Evolutionary conservation across 176 grass and related monocot species (phyloP).

Genomic region (Melocanna baccifera): DNA sequence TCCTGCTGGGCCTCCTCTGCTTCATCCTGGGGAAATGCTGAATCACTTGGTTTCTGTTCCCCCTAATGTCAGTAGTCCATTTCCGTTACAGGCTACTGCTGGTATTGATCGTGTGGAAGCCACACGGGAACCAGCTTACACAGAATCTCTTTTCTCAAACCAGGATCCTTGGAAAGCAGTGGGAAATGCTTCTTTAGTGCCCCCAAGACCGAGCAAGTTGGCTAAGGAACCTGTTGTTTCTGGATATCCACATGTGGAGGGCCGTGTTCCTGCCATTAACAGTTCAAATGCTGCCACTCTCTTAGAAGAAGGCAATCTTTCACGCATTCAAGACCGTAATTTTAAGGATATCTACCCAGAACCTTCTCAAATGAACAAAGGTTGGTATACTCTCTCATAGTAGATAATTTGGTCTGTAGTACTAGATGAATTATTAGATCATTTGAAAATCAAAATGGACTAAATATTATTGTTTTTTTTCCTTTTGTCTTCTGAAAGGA

Average conservation of each 20-base stretch:
- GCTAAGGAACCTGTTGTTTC: conserved; percentile 37
- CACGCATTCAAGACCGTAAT: conserved; percentile 25
- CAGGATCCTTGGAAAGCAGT: conserved; percentile 72
- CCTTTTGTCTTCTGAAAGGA: conserved; percentile 28
- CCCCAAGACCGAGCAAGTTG: conserved; percentile 48
- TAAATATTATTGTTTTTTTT: background rate
- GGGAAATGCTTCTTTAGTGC: conserved; percentile 53
- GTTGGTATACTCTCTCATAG: conserved; percentile 42
- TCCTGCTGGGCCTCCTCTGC: conserved; percentile 28
- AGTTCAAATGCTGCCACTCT: conserved; percentile 52
- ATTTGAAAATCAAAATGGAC: conserved; percentile 14
- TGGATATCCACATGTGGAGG: conserved; percentile 47
- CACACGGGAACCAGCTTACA: conserved; percentile 47
- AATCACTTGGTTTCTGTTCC: conserved; percentile 40
- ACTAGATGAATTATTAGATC: background rate
- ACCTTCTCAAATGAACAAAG: conserved; percentile 59
- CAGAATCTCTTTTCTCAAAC: conserved; percentile 75
- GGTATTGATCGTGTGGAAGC: conserved; percentile 26
- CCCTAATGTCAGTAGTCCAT: conserved; percentile 28
- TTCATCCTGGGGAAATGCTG: conserved; percentile 39
- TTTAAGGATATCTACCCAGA: conserved; percentile 58
- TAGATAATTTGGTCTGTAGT: conserved; percentile 8
- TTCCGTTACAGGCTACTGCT: conserved; percentile 29
- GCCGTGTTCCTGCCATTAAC: conserved; percentile 22
- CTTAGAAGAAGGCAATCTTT: conserved; percentile 60